Conservation (phyloP, 2,329 filamentous ascomycete species). For the Westerdykella ornata region DNA sequence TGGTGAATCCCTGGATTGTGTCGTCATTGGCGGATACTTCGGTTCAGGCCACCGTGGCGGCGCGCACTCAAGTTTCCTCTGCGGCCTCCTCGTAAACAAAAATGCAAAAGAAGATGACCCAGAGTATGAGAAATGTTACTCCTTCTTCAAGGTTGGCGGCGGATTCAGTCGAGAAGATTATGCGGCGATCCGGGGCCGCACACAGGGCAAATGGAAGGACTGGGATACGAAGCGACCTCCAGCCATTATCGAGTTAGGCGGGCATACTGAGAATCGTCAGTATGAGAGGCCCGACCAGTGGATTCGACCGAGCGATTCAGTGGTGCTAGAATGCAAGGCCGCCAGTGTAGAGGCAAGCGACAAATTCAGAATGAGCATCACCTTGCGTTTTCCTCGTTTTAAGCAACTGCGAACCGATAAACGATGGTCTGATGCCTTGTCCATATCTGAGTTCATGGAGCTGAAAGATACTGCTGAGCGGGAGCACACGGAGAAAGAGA, state of each 20-base stretch:
- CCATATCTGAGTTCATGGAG: conserved; percentile 67
- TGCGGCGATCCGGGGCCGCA: conserved; percentile 70
- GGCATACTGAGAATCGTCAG: conserved; percentile 58
- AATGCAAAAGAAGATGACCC: conserved; percentile 52
- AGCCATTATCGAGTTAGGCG: conserved; percentile 72
- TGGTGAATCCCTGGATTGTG: conserved; percentile 83
- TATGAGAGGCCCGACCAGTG: conserved; percentile 80
- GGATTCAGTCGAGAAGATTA: conserved; percentile 84
- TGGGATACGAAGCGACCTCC: conserved; percentile 78
- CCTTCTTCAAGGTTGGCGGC: conserved; percentile 98
- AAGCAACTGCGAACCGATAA: conserved; percentile 76
- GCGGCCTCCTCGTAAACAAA: conserved; percentile 71
- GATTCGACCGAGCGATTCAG: conserved; percentile 82
- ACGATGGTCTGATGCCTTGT: conserved; percentile 72
- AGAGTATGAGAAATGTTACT: conserved; percentile 70
- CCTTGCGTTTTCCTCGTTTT: conserved; percentile 87
- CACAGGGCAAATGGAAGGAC: conserved; percentile 83
- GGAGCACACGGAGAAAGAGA: conserved; percentile 62
- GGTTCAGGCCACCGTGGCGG: conserved; percentile 82
- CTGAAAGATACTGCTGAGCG: conserved; percentile 63
- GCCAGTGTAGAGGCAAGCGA: conserved; percentile 69
- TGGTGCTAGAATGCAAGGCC: conserved; percentile 85
- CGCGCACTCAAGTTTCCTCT: conserved; percentile 77
- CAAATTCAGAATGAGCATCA: conserved; percentile 68
- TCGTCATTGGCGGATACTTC: conserved; percentile 88